These are phyloP conservation scores for Macrolepiota fuliginosa DNA, from an alignment of 768 basidiomycete genomes.

Conservation along the genomic window DNA sequence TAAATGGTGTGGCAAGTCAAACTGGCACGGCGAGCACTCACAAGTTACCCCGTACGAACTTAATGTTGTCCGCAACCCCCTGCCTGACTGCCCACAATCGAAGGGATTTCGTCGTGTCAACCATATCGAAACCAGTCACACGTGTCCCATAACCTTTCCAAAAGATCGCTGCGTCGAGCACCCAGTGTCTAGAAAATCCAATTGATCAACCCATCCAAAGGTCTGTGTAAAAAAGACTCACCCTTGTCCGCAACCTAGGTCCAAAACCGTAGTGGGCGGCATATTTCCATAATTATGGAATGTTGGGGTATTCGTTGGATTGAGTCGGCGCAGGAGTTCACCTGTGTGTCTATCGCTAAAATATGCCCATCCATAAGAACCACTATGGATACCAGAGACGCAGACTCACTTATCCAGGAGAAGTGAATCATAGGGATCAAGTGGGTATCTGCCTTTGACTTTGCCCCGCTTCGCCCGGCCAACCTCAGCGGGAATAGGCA, in stretches of 20 bases:
- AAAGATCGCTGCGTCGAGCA: constrained; percentile 52
- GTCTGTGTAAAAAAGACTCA: constrained; percentile 10
- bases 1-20: neutral
- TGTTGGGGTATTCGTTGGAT: constrained; percentile 48
- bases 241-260: constrained; percentile 74
- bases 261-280: constrained; percentile 55
- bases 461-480: neutral
- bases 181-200: constrained; percentile 43
- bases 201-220: neutral
- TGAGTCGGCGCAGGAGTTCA: constrained; percentile 53
- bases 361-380: constrained; percentile 12
- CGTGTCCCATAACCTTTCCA: constrained; percentile 55
- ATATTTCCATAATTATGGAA: constrained; percentile 50
- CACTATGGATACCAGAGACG: neutral
- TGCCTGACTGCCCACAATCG: constrained; percentile 32
- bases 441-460: constrained; percentile 17
- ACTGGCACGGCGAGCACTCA: constrained; percentile 32
- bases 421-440: constrained; percentile 47
- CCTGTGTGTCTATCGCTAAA: constrained; percentile 58
- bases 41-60: constrained; percentile 65
- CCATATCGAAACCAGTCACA: constrained; percentile 64
- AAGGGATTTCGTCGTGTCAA: constrained; percentile 35
- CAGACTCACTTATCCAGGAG: constrained; percentile 53
- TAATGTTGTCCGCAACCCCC: constrained; percentile 38
- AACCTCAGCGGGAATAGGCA: too few species aligned